These are phyloP conservation scores for Massarina eburnea DNA, from an alignment of 2,329 filamentous ascomycete species.

Conservation along the genomic window DNA sequence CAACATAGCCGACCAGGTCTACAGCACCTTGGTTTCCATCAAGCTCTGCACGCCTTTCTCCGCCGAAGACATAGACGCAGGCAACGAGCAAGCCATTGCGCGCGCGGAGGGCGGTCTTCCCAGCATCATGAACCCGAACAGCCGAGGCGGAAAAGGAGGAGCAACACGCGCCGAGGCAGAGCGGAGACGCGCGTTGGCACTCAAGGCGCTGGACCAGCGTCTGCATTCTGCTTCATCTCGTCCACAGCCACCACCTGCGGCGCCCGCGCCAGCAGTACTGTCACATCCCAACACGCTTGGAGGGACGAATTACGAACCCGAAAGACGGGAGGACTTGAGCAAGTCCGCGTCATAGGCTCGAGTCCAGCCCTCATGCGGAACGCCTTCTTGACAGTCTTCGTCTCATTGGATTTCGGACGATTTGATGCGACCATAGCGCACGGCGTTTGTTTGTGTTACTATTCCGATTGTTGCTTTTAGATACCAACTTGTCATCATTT, in stretches of 20 bases:
- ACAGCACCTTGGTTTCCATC: slow-evolving; percentile 71
- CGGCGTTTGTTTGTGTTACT: slow-evolving; percentile 4
- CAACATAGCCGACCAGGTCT: slow-evolving; percentile 72
- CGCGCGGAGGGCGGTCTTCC: slow-evolving; percentile 63
- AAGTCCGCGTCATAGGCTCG: slow-evolving; percentile 11
- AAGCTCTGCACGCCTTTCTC: slow-evolving; percentile 85
- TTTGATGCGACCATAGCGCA: slow-evolving; percentile 6
- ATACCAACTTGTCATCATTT: slow-evolving; percentile 8
- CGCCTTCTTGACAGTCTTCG: background rate
- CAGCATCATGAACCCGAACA: slow-evolving; percentile 56
- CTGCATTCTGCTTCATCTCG: slow-evolving; percentile 76
- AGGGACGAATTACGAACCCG: slow-evolving; percentile 47
- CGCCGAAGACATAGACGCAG: slow-evolving; percentile 73
- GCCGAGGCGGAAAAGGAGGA: slow-evolving; percentile 52
- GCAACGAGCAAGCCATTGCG: slow-evolving; percentile 69
- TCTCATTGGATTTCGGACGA: slow-evolving; percentile 5
- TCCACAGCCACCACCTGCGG: slow-evolving; percentile 43
- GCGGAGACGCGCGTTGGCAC: slow-evolving; percentile 79
- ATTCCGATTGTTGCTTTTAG: background rate
- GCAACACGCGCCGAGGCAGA: slow-evolving; percentile 89
- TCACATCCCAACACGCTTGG: slow-evolving; percentile 40
- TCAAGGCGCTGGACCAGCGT: slow-evolving; percentile 90
- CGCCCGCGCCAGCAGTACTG: slow-evolving; percentile 34
- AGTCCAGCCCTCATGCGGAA: background rate
- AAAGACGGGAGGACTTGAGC: slow-evolving; percentile 31